phyloP scores from a whole-genome alignment of 805 yeast species.

The Teunomyces stri region DNA sequence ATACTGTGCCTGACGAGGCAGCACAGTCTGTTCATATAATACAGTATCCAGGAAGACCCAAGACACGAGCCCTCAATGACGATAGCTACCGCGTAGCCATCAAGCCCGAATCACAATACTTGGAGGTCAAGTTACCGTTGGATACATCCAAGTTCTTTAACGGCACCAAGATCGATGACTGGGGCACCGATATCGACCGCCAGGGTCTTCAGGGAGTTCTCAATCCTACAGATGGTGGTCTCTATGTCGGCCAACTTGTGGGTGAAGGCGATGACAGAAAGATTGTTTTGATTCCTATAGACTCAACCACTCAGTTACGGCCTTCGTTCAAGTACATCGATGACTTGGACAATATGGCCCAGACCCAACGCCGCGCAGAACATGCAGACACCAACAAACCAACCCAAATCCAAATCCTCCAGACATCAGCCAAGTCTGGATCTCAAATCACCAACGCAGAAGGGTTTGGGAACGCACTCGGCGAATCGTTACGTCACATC shows the following conservation, averaged over 20 bases:
- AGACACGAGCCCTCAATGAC: slow-evolving; percentile 36
- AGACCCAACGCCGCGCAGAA: slow-evolving; percentile 36
- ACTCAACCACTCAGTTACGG: slow-evolving; percentile 70
- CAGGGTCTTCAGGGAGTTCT: slow-evolving; percentile 76
- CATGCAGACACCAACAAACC: slow-evolving; percentile 25
- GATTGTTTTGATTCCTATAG: slow-evolving; percentile 63
- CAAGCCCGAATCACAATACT: slow-evolving; percentile 58
- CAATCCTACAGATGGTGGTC: slow-evolving; percentile 48
- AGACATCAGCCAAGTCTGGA: slow-evolving; percentile 36
- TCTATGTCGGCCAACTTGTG: slow-evolving; percentile 33
- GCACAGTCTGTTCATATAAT: slow-evolving; percentile 34
- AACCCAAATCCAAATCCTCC: slow-evolving; percentile 39
- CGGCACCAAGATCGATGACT: slow-evolving; percentile 55
- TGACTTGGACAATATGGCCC: slow-evolving; percentile 47
- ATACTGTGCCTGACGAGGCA: slow-evolving; percentile 19
- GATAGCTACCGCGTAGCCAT: slow-evolving; percentile 44
- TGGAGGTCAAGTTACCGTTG: slow-evolving; percentile 77
- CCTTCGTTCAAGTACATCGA: slow-evolving; percentile 82
- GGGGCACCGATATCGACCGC: slow-evolving; percentile 56
- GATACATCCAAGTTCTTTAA: slow-evolving; percentile 70
- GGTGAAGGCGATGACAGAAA: slow-evolving; percentile 28
- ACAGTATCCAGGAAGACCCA: slow-evolving; percentile 49
- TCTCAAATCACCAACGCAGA: slow-evolving; percentile 22
- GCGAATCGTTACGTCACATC: slow-evolving; percentile 38
- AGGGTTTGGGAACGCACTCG: slow-evolving; percentile 29